These are phyloP conservation scores for Rhodotorula sp. DNA, from an alignment of 1,284 basidiomycete genomes.

Conservation along the genomic window DNA sequence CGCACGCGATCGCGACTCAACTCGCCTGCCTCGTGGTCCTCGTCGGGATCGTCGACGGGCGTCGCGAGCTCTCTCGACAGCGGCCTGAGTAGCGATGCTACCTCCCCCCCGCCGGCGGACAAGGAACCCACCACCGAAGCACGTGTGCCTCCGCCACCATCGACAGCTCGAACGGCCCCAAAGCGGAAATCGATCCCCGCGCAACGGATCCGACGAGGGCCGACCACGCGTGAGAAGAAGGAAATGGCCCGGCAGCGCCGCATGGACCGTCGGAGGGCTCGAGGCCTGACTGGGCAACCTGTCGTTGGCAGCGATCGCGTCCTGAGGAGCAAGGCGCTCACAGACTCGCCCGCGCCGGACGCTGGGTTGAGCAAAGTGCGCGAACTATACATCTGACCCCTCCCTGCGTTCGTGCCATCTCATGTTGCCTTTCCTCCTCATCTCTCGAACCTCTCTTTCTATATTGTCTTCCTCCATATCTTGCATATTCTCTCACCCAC, in stretches of 20 bases:
- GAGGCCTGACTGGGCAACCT: neutral
- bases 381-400: conserved; percentile 28
- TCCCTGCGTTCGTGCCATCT: neutral
- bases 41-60: conserved; percentile 5
- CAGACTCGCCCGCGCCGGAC: neutral
- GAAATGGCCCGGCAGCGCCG: conserved; percentile 13
- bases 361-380: conserved; percentile 3
- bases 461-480: neutral
- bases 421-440: neutral
- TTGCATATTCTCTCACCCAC: neutral
- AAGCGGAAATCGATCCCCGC: neutral
- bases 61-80: conserved; percentile 4
- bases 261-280: conserved; percentile 13
- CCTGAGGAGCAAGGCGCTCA: neutral
- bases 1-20: conserved; percentile 1
- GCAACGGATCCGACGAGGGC: conserved; percentile 8
- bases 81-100: neutral
- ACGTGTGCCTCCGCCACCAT: neutral
- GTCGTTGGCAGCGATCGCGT: neutral
- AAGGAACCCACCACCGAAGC: neutral
- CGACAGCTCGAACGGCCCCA: neutral
- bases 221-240: conserved; percentile 23
- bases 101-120: neutral
- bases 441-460: neutral
- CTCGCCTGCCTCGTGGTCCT: neutral